phyloP scores from a whole-genome alignment of 306 rosid species.

The Cucurbita argyrosperma region DNA sequence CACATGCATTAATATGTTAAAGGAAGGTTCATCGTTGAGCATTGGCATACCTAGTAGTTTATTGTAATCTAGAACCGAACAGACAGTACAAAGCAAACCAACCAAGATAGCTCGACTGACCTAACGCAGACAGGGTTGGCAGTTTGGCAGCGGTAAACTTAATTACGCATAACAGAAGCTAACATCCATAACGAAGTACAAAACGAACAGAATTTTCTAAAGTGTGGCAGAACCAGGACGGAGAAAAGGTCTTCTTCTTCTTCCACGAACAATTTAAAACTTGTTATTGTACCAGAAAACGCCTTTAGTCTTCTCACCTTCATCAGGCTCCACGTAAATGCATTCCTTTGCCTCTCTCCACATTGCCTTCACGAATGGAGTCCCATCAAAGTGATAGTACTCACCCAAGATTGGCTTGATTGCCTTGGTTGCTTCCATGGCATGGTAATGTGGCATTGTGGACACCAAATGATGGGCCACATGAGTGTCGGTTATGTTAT shows the following conservation, averaged over 20 bases:
- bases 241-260: neutral
- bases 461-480: constrained; percentile 91
- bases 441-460: constrained; percentile 84
- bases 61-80: too few species aligned
- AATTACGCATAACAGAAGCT: too few species aligned
- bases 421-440: constrained; percentile 80
- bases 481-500: constrained; percentile 88
- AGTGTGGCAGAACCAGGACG: neutral
- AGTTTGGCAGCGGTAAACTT: too few species aligned
- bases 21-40: too few species aligned
- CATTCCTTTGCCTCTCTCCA: constrained; percentile 77
- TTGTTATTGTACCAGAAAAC: constrained; percentile 73
- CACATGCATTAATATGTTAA: too few species aligned
- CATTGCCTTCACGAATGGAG: constrained; percentile 47
- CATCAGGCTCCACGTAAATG: constrained; percentile 61
- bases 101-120: too few species aligned
- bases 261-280: constrained; percentile 14
- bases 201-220: too few species aligned
- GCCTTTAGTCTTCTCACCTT: constrained; percentile 23
- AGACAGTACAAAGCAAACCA: too few species aligned
- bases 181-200: too few species aligned
- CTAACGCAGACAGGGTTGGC: too few species aligned
- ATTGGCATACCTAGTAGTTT: too few species aligned
- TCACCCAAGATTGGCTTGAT: constrained; percentile 58
- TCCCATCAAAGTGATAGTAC: constrained; percentile 54